Evolutionary conservation across 768 basidiomycete species (phyloP).

Genomic region (Psilocybe cyanescens): DNA sequence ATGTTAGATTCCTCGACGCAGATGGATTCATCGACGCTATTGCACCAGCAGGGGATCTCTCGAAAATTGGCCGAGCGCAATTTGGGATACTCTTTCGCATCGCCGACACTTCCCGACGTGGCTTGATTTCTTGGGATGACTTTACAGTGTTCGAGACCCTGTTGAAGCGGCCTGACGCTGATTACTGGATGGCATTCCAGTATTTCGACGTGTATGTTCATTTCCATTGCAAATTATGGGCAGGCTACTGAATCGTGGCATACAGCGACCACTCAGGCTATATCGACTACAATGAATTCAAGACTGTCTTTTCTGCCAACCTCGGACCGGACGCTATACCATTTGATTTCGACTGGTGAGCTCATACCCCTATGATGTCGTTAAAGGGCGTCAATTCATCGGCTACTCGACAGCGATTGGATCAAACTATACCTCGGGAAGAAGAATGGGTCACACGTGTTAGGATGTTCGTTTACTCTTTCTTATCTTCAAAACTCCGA

Average conservation of each 20-base stretch:
- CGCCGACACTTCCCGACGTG: constrained; percentile 78
- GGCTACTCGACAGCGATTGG: constrained; percentile 72
- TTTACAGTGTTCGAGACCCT: constrained; percentile 95
- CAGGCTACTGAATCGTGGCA: constrained; percentile 12
- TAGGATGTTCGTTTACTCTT: constrained; percentile 74
- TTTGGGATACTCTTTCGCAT: constrained; percentile 91
- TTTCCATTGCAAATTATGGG: background rate
- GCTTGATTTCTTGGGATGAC: constrained; percentile 91
- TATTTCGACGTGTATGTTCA: constrained; percentile 91
- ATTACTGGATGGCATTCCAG: constrained; percentile 96
- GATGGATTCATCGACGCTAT: constrained; percentile 96
- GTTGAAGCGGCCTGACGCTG: constrained; percentile 92
- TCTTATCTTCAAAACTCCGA: background rate
- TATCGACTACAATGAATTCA: constrained; percentile 95
- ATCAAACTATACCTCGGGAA: constrained; percentile 95
- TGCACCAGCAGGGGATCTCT: constrained; percentile 83
- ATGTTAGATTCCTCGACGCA: constrained; percentile 77
- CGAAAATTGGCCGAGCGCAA: constrained; percentile 85
- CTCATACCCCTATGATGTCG: constrained; percentile 6
- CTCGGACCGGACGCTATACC: constrained; percentile 82
- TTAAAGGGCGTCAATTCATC: background rate
- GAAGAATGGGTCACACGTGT: constrained; percentile 86
- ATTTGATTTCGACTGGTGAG: constrained; percentile 89
- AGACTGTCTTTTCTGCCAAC: constrained; percentile 84
- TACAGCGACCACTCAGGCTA: constrained; percentile 86